phyloP scores from a whole-genome alignment of 1,284 basidiomycete genomes.

The Pseudozyma tsukubaensis region DNA sequence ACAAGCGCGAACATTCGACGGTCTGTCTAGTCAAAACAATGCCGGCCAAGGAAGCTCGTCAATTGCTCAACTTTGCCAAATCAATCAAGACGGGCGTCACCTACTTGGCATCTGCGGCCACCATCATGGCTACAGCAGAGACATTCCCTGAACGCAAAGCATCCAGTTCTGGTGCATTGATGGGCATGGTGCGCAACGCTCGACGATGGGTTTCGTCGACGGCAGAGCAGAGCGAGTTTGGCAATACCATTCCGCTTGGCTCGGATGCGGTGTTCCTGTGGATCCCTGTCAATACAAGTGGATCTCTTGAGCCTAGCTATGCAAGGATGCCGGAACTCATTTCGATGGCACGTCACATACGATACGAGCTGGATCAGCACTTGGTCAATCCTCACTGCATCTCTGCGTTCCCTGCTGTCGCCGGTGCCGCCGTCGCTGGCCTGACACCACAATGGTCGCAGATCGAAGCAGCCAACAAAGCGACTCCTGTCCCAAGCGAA shows the following conservation, averaged over 20 bases:
- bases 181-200: conserved; percentile 48
- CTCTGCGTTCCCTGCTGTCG: conserved; percentile 6
- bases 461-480: conserved; percentile 4
- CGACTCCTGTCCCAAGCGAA: background rate
- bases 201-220: conserved; percentile 32
- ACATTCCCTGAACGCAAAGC: conserved; percentile 34
- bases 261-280: conserved; percentile 47
- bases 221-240: background rate
- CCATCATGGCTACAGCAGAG: conserved; percentile 29
- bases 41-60: conserved; percentile 5
- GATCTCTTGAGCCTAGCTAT: conserved; percentile 15
- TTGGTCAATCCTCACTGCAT: conserved; percentile 30
- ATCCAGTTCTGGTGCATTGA: conserved; percentile 27
- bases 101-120: conserved; percentile 35
- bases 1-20: conserved; percentile 25
- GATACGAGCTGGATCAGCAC: conserved; percentile 22
- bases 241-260: conserved; percentile 23
- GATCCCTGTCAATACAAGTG: conserved; percentile 28
- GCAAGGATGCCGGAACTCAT: conserved; percentile 10
- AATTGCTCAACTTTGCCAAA: conserved; percentile 21
- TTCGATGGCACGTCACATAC: conserved; percentile 6
- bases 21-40: conserved; percentile 18
- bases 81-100: conserved; percentile 20
- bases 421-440: conserved; percentile 4
- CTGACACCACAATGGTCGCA: conserved; percentile 16